Evolutionary conservation across 2,329 filamentous ascomycete genomes (phyloP).

Genomic region (Lecanicillium sp.): DNA sequence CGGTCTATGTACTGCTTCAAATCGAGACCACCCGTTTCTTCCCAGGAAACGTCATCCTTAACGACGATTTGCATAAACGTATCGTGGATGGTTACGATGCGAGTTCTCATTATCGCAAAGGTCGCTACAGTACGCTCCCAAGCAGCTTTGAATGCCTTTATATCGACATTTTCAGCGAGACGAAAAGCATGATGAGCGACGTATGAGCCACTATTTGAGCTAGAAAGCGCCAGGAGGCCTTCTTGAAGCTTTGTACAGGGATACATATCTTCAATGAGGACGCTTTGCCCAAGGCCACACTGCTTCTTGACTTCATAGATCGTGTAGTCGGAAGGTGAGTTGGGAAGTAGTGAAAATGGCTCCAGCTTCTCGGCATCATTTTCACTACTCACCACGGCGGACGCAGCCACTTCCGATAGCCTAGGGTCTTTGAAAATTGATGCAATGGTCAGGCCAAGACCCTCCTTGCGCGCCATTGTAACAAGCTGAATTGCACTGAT

Average conservation of each 20-base stretch:
- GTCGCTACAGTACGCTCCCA: slow-evolving; percentile 18
- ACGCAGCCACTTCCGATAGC: slow-evolving; percentile 6
- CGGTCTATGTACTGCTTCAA: background rate
- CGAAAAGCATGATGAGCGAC: slow-evolving; percentile 23
- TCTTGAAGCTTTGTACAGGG: slow-evolving; percentile 16
- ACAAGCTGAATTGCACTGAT: slow-evolving; percentile 17
- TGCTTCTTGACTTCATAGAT: slow-evolving; percentile 1
- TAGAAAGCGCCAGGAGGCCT: slow-evolving; percentile 29
- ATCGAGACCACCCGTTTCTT: background rate
- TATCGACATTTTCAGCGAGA: slow-evolving; percentile 17
- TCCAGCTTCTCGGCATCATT: background rate
- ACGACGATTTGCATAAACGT: slow-evolving; percentile 11
- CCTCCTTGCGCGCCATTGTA: background rate
- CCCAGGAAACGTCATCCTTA: slow-evolving; percentile 8
- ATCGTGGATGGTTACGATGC: slow-evolving; percentile 14
- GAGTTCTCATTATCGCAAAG: slow-evolving; percentile 12
- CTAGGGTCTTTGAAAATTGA: slow-evolving; percentile 15
- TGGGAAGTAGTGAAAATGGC: background rate
- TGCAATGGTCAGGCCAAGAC: slow-evolving; percentile 10
- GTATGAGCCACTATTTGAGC: slow-evolving; percentile 26
- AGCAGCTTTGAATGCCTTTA: slow-evolving; percentile 21
- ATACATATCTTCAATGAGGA: slow-evolving; percentile 13
- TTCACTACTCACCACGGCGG: background rate
- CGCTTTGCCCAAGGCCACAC: background rate
- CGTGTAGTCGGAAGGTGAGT: background rate